Base-by-base conservation (phyloP, 768 basidiomycete genomes). In the Rhodotorula paludigena region DNA sequence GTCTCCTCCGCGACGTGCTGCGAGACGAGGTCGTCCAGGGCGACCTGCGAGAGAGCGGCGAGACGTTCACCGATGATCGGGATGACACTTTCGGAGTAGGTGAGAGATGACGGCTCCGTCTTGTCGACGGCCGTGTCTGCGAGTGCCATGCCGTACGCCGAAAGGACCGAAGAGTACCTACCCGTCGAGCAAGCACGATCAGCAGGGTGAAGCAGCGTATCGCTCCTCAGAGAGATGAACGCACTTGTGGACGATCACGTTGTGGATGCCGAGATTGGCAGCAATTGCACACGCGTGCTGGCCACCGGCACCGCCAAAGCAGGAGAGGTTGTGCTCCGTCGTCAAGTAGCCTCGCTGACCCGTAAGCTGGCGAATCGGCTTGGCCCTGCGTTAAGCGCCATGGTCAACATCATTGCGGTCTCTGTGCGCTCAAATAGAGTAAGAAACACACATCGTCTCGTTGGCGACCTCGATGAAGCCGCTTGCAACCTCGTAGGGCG, bases 401-500 rank as follows among this genome's bases (percentile, higher is more conserved):
- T n/a, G n/a, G n/a, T n/a, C n/a, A n/a, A n/a, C n/a, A n/a, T n/a
- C n/a, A n/a, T n/a, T n/a, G n/a, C n/a, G n/a, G n/a, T n/a, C n/a
- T n/a, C n/a, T n/a, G n/a, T n/a, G n/a, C n/a, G n/a, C n/a, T n/a
- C n/a, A n/a, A n/a, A n/a, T n/a, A n/a, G n/a, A n/a, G n/a, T n/a
- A n/a, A n/a, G n/a, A n/a, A n/a, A n/a, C n/a, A n/a, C n/a, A n/a
- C n/a, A n/a, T n/a, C n/a, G n/a, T n/a, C n/a, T n/a, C n/a, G n/a
- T n/a, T n/a, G n/a, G n/a, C n/a, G n/a, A n/a, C n/a, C 42, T 92
- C 90, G 80, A 97, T 88, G 78, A 92, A 96, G 8, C 92, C 93
- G 69, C 89, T 92, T 16, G 92, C 88, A 45, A 94, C 86, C 77
- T 94, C 91, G 74, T 93, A 89, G 39, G 91, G 76, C 9, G 66